Evolutionary conservation across 2,329 filamentous ascomycete species (phyloP).

Genomic region (Huntiella decipiens): DNA sequence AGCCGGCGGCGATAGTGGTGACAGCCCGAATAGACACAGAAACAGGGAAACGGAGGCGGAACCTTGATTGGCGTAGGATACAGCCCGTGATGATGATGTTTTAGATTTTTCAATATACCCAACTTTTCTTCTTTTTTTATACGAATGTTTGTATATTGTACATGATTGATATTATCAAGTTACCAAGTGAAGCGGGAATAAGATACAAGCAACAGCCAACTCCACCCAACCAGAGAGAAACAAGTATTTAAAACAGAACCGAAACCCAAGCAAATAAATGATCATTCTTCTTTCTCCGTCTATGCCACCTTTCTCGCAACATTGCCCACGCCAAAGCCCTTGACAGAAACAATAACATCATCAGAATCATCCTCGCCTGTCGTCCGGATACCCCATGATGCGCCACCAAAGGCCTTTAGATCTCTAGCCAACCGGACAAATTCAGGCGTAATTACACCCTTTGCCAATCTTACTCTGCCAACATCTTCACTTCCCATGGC

Average conservation of each 20-base stretch:
- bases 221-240: no score
- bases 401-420: slow-evolving; percentile 70
- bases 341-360: slow-evolving; percentile 75
- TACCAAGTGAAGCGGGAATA: no score
- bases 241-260: no score
- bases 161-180: no score
- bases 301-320: slow-evolving; percentile 73
- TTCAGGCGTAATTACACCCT: slow-evolving; percentile 64
- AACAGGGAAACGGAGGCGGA: neutral
- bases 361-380: slow-evolving; percentile 44
- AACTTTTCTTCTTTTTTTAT: neutral
- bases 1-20: no score
- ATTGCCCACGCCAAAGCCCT: slow-evolving; percentile 84
- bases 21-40: no score
- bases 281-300: slow-evolving; percentile 10
- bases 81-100: no score
- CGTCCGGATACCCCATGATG: slow-evolving; percentile 76
- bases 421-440: slow-evolving; percentile 68
- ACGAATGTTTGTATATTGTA: no score
- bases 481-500: slow-evolving; percentile 97
- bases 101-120: slow-evolving; percentile 2
- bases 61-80: no score
- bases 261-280: no score
- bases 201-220: no score
- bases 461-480: slow-evolving; percentile 63